A percentile compares a stretch with the other conserved stretches of the same genome.
Evolutionary conservation across 108 stramenopile species (phyloP).

Genomic region (Skeletonema costatum): DNA sequence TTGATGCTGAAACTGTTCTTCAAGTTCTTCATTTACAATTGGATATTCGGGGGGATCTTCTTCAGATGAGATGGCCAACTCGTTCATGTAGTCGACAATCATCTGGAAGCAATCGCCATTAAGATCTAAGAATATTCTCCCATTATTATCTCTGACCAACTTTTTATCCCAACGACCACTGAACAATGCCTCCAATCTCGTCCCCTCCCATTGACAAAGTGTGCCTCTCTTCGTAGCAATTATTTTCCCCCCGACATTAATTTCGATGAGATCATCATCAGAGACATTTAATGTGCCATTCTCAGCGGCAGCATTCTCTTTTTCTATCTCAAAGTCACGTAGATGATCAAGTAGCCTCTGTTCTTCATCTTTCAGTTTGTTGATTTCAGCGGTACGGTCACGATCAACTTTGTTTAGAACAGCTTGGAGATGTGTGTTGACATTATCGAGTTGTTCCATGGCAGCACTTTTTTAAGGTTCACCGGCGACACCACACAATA

Average conservation of each 20-base stretch:
- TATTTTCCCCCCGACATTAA: slow-evolving; percentile 10
- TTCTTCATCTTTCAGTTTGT: slow-evolving; percentile 8
- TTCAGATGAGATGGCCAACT: slow-evolving; percentile 8
- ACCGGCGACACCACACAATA: too few relatives aligned
- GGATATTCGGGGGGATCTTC: neutral
- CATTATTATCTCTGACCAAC: slow-evolving; percentile 1
- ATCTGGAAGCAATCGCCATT: slow-evolving; percentile 1
- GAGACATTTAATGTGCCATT: neutral
- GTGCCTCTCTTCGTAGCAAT: slow-evolving; percentile 6
- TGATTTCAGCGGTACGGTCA: neutral
- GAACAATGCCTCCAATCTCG: slow-evolving; percentile 26
- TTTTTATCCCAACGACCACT: slow-evolving; percentile 36
- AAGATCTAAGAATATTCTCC: slow-evolving; percentile 22
- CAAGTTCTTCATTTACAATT: neutral
- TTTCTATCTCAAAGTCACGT: neutral
- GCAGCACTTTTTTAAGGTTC: too few relatives aligned
- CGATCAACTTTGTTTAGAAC: neutral
- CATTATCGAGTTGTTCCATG: too few relatives aligned
- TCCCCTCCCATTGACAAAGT: slow-evolving; percentile 12
- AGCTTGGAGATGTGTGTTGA: neutral
- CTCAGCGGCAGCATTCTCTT: neutral
- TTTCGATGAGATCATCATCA: slow-evolving; percentile 18
- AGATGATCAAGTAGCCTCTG: neutral
- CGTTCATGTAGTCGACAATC: slow-evolving; percentile 20
- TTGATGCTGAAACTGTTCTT: neutral